These are phyloP conservation scores for Microdochium nivale DNA, from an alignment of 2,329 filamentous ascomycete genomes.

Conservation along the genomic window DNA sequence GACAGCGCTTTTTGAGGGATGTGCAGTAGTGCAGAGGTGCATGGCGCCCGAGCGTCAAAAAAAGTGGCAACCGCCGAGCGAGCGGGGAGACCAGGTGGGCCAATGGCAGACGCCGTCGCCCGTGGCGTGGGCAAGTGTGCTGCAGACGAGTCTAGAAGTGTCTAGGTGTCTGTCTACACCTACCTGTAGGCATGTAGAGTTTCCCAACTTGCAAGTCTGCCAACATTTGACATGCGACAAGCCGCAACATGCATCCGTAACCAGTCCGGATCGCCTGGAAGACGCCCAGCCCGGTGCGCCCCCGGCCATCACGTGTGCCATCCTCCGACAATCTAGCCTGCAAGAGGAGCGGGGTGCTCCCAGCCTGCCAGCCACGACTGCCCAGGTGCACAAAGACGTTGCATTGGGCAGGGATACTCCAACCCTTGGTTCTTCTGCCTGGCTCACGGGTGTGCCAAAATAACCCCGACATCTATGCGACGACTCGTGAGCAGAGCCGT, in stretches of 20 bases:
- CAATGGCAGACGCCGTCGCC: not conserved
- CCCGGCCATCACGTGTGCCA: too few species aligned
- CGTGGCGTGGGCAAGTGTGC: not conserved
- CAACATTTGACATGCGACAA: too few species aligned
- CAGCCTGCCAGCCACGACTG: not conserved
- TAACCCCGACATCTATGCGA: too few species aligned
- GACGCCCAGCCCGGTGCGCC: too few species aligned
- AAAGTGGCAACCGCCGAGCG: not conserved
- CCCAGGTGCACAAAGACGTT: not conserved
- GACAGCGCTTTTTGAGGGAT: not conserved
- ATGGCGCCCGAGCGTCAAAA: not conserved
- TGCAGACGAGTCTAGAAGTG: not conserved
- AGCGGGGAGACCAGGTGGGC: not conserved
- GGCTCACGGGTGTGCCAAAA: not conserved
- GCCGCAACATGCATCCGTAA: too few species aligned
- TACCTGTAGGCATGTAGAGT: not conserved
- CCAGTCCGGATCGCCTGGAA: too few species aligned
- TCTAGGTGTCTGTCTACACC: not conserved
- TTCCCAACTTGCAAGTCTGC: not conserved
- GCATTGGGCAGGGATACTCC: not conserved
- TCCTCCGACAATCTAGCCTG: not conserved
- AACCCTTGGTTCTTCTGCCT: not conserved
- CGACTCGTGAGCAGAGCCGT: too few species aligned
- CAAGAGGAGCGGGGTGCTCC: not conserved
- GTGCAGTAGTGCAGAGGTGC: not conserved